Evolutionary conservation across 1,284 basidiomycete genomes (phyloP).

Genomic region (Cryptococcus hybrid): DNA sequence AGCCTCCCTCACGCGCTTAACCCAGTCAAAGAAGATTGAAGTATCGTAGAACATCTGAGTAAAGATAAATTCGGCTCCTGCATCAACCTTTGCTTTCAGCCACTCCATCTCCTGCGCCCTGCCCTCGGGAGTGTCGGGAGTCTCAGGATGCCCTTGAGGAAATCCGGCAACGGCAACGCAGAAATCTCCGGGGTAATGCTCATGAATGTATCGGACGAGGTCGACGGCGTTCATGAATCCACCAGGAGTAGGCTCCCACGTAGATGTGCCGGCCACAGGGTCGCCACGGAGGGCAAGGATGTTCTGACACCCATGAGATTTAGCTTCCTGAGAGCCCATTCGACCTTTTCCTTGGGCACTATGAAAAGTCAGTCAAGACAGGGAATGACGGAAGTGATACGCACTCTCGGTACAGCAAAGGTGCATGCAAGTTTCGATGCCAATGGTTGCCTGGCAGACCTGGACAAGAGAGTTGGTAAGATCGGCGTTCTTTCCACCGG

Average conservation of each 20-base stretch:
- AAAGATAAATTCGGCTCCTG: slow-evolving; percentile 92
- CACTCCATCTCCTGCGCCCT: slow-evolving; percentile 70
- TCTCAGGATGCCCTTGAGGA: slow-evolving; percentile 72
- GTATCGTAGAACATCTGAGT: slow-evolving; percentile 98
- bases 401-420: slow-evolving; percentile 90
- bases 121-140: slow-evolving; percentile 49
- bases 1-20: slow-evolving; percentile 72
- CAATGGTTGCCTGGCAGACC: slow-evolving; percentile 87
- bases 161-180: slow-evolving; percentile 91
- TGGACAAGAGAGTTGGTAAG: slow-evolving; percentile 94
- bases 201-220: slow-evolving; percentile 81
- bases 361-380: neutral
- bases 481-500: slow-evolving; percentile 90
- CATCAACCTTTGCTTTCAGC: slow-evolving; percentile 88
- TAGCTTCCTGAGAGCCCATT: slow-evolving; percentile 83
- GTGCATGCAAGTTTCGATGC: slow-evolving; percentile 97
- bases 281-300: slow-evolving; percentile 94
- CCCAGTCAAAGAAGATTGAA: slow-evolving; percentile 80
- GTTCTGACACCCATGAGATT: slow-evolving; percentile 87
- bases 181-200: slow-evolving; percentile 82
- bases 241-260: slow-evolving; percentile 86
- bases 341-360: slow-evolving; percentile 89
- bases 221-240: slow-evolving; percentile 88
- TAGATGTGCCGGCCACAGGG: slow-evolving; percentile 80
- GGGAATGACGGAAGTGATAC: slow-evolving; percentile 9